Evolutionary conservation across 805 yeast genomes (phyloP).

Genomic region (Yarrowia sp.): DNA sequence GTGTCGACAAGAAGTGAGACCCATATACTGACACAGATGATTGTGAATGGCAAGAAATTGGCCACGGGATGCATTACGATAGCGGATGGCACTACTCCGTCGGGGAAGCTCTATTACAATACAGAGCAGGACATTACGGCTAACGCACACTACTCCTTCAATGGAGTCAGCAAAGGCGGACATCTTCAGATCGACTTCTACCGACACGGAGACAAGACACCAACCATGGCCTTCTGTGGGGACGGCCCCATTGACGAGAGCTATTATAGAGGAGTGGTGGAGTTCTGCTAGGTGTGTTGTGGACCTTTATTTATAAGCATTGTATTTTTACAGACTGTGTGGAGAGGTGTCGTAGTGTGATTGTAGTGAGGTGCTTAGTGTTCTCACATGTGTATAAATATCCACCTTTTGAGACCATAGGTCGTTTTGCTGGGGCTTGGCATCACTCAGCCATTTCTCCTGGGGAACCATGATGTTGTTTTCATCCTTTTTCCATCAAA

Average conservation of each 20-base stretch:
- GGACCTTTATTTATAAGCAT: not conserved
- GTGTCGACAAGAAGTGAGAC: not conserved
- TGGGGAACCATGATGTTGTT: not conserved
- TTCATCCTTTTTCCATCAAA: not conserved
- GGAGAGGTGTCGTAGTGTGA: not conserved
- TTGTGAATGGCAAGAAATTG: slow-evolving; percentile 30
- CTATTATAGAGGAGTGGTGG: slow-evolving; percentile 30
- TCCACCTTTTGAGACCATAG: slow-evolving; percentile 7
- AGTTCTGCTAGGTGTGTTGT: slow-evolving; percentile 25
- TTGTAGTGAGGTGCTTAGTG: not conserved
- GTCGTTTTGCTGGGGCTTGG: not conserved
- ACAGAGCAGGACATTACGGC: slow-evolving; percentile 29
- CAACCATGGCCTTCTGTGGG: slow-evolving; percentile 28
- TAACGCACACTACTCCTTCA: slow-evolving; percentile 29
- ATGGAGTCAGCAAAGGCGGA: slow-evolving; percentile 28
- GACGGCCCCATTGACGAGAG: slow-evolving; percentile 21
- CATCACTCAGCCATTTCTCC: not conserved
- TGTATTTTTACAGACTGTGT: slow-evolving; percentile 14
- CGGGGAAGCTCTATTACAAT: slow-evolving; percentile 32
- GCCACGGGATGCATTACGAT: slow-evolving; percentile 28
- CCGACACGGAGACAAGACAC: slow-evolving; percentile 26
- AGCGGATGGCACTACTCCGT: slow-evolving; percentile 13
- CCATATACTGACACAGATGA: slow-evolving; percentile 31
- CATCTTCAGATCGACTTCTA: slow-evolving; percentile 28
- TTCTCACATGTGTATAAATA: not conserved